Percentiles rank a stretch among this genome's conserved stretches.
Evolutionary conservation across 1,139 yeast species (phyloP).

Genomic region (Magnusiomyces suaveolens): DNA sequence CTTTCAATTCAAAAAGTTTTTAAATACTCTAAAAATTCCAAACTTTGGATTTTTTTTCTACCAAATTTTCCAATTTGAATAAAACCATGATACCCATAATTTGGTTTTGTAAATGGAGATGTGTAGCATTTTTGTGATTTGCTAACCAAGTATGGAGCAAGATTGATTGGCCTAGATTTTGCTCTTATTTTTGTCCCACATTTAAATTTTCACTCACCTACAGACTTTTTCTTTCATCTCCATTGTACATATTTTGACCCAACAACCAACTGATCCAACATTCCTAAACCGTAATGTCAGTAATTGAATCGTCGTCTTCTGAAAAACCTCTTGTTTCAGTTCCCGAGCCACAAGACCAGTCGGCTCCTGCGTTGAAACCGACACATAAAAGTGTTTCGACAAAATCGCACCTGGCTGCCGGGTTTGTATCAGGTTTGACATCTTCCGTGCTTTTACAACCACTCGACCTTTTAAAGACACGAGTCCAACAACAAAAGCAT

Average conservation of each 20-base stretch:
- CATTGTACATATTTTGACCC: neutral
- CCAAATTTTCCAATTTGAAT: too few species aligned
- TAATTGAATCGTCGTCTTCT: neutral
- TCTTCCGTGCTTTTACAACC: conserved; percentile 83
- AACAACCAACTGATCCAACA: neutral
- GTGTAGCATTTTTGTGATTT: too few species aligned
- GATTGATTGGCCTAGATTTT: too few species aligned
- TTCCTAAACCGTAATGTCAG: neutral
- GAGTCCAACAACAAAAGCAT: conserved; percentile 64
- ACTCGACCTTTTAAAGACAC: conserved; percentile 76
- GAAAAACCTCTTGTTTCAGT: too few species aligned
- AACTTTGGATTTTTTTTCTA: too few species aligned
- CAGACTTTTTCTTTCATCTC: neutral
- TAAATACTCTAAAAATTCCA: too few species aligned
- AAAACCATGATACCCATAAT: too few species aligned
- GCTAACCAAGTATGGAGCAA: too few species aligned
- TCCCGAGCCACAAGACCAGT: neutral
- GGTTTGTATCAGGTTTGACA: conserved; percentile 77
- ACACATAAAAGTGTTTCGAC: conserved; percentile 4
- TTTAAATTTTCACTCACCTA: neutral
- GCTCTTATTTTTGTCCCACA: neutral
- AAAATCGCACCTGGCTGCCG: conserved; percentile 56
- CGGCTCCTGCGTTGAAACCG: conserved; percentile 3
- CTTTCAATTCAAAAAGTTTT: too few species aligned
- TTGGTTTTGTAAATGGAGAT: too few species aligned